Base-by-base conservation (phyloP, 768 basidiomycete species). In the Lentinula boryana region DNA sequence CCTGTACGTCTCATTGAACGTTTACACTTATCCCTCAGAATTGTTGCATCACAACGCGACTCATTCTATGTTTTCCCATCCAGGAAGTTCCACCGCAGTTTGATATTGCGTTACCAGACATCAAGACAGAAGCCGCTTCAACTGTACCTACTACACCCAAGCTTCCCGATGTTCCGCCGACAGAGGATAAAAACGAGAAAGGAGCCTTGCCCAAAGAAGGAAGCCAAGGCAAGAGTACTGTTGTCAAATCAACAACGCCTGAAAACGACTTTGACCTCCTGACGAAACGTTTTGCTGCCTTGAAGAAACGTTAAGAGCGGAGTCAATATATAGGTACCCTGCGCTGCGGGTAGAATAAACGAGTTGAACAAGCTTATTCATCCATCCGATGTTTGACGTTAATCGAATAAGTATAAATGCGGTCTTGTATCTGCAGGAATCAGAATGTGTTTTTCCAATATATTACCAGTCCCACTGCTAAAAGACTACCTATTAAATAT, bases 211-310 rank as follows among this genome's bases (percentile, higher is more conserved):
- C 61, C 57, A 56, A 57, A 51, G 65, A 62, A 65, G 53, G 50
- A 65, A 60, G 66, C 56, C 64, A 58, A 61, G 69, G 66, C 43
- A 56, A 49, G 38, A 60, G 63, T 38, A 50, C 66, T 23, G 65
- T 69, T 38, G 54, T 66, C 9, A 61, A 73, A 58, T 65, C 76
- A 40, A 69, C 67, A 43, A 66, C 72, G 58, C 68, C 72, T 54
- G 82, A 84, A 68, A 87, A 93, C 65, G 88, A 89, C 60, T 91
- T 93, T 66, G 88, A 89, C 41, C 78, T 83, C 21, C 77, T 97
- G 54, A 76, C 87, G 55, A 85, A 83, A 70, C 84, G 95, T 60
- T 96, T 97, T 68, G 92, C 89, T 63, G 88, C 85, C 32, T 74
- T 97, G 66, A 97, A 95, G 78, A 92, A 91, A 74, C 84, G 85